A percentile compares a stretch with the other conserved stretches of the same genome.
These are phyloP conservation scores for Erodium texanum DNA, from an alignment of 441 rosid genomes.

Conservation along the genomic window DNA sequence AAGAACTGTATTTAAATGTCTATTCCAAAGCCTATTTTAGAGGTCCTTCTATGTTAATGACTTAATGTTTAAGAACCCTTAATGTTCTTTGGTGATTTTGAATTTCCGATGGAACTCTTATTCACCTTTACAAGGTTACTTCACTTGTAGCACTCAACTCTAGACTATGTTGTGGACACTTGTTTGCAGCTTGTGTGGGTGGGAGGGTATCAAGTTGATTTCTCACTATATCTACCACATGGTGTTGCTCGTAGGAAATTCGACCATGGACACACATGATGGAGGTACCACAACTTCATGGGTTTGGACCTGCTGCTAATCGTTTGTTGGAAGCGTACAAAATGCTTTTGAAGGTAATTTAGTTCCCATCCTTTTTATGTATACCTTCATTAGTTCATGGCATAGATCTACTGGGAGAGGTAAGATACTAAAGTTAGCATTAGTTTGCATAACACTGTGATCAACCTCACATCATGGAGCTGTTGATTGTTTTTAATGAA, in stretches of 20 bases:
- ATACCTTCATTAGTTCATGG: neutral
- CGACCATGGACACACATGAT: slow-evolving; percentile 99
- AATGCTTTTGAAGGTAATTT: slow-evolving; percentile 80
- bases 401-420: neutral
- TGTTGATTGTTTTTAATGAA: neutral
- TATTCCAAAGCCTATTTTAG: neutral
- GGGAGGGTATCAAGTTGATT: neutral
- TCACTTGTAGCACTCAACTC: neutral
- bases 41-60: neutral
- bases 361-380: slow-evolving; percentile 3
- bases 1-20: neutral
- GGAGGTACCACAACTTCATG: slow-evolving; percentile 99
- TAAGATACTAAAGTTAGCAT: neutral
- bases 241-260: slow-evolving; percentile 50
- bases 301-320: slow-evolving; percentile 97
- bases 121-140: neutral
- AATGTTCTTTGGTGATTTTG: neutral
- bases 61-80: neutral
- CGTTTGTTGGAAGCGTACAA: slow-evolving; percentile 94
- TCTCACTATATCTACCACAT: slow-evolving; percentile 10
- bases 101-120: neutral
- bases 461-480: neutral
- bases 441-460: neutral
- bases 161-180: neutral
- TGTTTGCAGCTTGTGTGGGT: neutral